Conservation (phyloP, 2,329 filamentous ascomycete species). For the Pyrenophora graminea region DNA sequence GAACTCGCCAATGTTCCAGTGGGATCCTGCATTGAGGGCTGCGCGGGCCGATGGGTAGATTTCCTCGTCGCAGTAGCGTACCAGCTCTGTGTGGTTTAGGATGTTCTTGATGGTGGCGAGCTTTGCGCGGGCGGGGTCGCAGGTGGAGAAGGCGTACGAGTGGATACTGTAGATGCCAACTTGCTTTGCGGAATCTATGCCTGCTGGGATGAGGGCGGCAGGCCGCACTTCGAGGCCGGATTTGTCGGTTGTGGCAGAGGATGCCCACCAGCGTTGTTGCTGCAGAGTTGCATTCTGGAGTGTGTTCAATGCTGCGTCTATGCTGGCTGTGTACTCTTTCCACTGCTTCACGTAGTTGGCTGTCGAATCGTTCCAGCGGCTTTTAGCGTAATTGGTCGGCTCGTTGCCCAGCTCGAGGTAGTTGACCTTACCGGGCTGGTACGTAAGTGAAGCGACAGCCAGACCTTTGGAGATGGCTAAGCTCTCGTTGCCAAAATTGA, state of each 20-base stretch:
- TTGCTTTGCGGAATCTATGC: conserved; percentile 9
- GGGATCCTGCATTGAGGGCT: conserved; percentile 6
- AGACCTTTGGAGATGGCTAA: conserved; percentile 11
- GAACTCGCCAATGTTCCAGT: conserved; percentile 17
- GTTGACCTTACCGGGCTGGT: conserved; percentile 11
- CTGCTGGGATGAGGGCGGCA: conserved; percentile 14
- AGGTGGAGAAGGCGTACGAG: conserved; percentile 13
- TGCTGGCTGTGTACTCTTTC: conserved; percentile 12
- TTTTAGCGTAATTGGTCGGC: conserved; percentile 11
- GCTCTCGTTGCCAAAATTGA: conserved; percentile 17
- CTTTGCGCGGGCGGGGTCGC: conserved; percentile 2
- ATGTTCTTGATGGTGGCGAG: conserved; percentile 16
- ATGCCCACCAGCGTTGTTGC: conserved; percentile 16
- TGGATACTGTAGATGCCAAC: conserved; percentile 14
- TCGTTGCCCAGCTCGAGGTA: conserved; percentile 18
- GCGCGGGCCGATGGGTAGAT: conserved; percentile 17
- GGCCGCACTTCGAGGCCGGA: conserved; percentile 13
- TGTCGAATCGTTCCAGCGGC: conserved; percentile 12
- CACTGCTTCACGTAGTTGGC: conserved; percentile 12
- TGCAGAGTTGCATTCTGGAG: neutral
- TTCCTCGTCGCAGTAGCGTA: conserved; percentile 14
- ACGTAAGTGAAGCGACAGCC: conserved; percentile 12
- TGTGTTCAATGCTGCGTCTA: conserved; percentile 7
- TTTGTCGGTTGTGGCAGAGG: conserved; percentile 17
- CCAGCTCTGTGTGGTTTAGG: conserved; percentile 17